Base-by-base conservation (phyloP, 345 rosid genomes). In the Citrus australasica region DNA sequence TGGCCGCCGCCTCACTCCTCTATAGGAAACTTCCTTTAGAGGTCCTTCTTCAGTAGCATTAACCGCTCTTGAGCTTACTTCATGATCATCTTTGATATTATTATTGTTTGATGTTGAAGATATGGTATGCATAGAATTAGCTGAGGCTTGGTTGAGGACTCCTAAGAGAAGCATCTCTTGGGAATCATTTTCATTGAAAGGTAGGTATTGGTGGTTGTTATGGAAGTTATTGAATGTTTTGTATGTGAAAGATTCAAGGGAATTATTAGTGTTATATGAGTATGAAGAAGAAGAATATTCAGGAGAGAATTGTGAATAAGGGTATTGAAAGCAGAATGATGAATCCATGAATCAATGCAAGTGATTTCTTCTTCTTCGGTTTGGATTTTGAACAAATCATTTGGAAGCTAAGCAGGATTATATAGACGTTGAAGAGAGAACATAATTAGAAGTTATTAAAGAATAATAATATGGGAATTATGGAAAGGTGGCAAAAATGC, bases 1-100 rank as follows among this genome's bases (percentile, higher is more conserved):
- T 0, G 94, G 92, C 69, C 94, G 81, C 83, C 68, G 70, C 83
- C 94, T 78, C 2, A 91, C 94, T 2, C 94, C 92, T 62, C 94
- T 74, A 58, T 83, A 91, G 6, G 87, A 70, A 16, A 80, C 51
- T 77, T 84, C 88, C 33, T 69, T 78, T 2, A 11, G 7, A 0
- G 61, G 78, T 37, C 65, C 82, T 33, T 73, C 76, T 30, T 86
- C 79, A 9, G 59, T 21, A 9, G 56, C 77, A 55, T 55, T 58
- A 46, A 33, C 21, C 0, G 17, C 53, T 17, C 55, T 21, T 9
- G 90, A 87, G 24, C 67, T 82, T 58, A 79, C 83, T 62, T 87
- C 94, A 5, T 66, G 48, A 35, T 83, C 82, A 6, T 84, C 80
- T 24, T 56, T 66, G 22, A 69, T 5, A 71, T 2, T 35, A 24